Conservation (phyloP, 2,329 filamentous ascomycete genomes). For the Phialophora chinensis region DNA sequence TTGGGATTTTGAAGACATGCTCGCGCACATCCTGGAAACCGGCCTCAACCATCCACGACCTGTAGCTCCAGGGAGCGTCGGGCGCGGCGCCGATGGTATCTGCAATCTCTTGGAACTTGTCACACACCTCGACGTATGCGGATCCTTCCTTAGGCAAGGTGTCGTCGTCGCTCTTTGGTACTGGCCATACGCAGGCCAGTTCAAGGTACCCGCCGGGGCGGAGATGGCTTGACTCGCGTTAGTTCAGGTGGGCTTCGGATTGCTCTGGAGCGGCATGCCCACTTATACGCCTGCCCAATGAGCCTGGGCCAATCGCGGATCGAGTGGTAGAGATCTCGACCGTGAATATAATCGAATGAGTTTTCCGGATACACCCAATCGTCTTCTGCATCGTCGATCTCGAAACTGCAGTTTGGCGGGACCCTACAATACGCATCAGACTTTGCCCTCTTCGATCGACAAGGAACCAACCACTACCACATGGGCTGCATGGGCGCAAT, state of each 20-base stretch:
- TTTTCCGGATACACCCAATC: constrained; percentile 39
- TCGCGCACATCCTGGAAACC: constrained; percentile 3
- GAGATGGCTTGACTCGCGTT: constrained; percentile 40
- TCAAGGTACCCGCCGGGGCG: constrained; percentile 41
- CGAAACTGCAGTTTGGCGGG: constrained; percentile 44
- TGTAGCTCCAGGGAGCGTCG: not conserved
- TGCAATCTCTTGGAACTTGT: not conserved
- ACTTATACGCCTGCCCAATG: constrained; percentile 25
- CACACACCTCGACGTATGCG: not conserved
- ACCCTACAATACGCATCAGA: not conserved
- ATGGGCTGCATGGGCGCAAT: not conserved
- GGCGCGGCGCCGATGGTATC: not conserved
- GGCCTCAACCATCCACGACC: not conserved
- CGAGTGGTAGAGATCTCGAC: constrained; percentile 37
- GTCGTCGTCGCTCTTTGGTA: not conserved
- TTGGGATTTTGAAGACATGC: not conserved
- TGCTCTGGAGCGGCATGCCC: not conserved
- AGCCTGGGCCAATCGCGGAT: constrained; percentile 22
- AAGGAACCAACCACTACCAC: not conserved
- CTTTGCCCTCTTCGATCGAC: no score
- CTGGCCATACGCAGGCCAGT: not conserved
- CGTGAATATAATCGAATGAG: constrained; percentile 44
- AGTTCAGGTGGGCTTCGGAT: not conserved
- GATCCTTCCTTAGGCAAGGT: constrained; percentile 4
- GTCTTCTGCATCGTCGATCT: constrained; percentile 43